A percentile compares a stretch with the other conserved stretches of the same genome.
phyloP scores from a whole-genome alignment of 495 filamentous ascomycete species.

The Talaromyces trachyspermus region DNA sequence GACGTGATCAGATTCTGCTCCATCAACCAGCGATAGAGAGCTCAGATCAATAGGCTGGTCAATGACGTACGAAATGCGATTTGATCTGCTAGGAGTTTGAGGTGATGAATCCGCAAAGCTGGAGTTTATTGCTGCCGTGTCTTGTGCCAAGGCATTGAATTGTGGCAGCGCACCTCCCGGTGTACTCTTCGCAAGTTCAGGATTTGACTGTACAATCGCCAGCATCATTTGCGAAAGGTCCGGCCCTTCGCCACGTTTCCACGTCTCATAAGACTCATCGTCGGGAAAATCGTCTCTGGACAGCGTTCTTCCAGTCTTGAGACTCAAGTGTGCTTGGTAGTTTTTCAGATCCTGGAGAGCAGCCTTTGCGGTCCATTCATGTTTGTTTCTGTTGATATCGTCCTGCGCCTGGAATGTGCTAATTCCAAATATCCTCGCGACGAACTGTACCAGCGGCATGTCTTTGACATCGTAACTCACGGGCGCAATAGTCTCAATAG shows the following conservation, averaged over 20 bases:
- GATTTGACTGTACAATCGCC: slow-evolving; percentile 76
- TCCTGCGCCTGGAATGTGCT: slow-evolving; percentile 68
- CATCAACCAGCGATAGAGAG: slow-evolving; percentile 56
- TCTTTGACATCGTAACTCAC: slow-evolving; percentile 90
- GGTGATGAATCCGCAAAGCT: slow-evolving; percentile 53
- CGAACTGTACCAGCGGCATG: slow-evolving; percentile 86
- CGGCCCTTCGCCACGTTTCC: slow-evolving; percentile 77
- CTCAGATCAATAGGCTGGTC: slow-evolving; percentile 76
- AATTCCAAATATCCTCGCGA: slow-evolving; percentile 76
- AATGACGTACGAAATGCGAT: slow-evolving; percentile 53
- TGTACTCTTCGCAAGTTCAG: slow-evolving; percentile 70
- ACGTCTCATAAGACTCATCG: slow-evolving; percentile 82
- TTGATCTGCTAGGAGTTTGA: slow-evolving; percentile 39
- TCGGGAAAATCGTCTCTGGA: slow-evolving; percentile 80
- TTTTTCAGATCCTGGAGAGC: slow-evolving; percentile 85
- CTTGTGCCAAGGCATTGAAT: slow-evolving; percentile 36
- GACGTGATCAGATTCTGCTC: slow-evolving; percentile 38
- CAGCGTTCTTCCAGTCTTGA: slow-evolving; percentile 70
- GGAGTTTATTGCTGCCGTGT: slow-evolving; percentile 35
- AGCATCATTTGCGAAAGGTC: slow-evolving; percentile 90
- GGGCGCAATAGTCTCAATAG: slow-evolving; percentile 70
- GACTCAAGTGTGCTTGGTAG: slow-evolving; percentile 80
- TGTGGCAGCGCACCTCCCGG: slow-evolving; percentile 43
- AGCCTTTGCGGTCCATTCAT: slow-evolving; percentile 82
- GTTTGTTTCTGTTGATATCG: slow-evolving; percentile 75